Base-by-base conservation (phyloP, 139 green algal genomes). In the Closterium sp. region DNA sequence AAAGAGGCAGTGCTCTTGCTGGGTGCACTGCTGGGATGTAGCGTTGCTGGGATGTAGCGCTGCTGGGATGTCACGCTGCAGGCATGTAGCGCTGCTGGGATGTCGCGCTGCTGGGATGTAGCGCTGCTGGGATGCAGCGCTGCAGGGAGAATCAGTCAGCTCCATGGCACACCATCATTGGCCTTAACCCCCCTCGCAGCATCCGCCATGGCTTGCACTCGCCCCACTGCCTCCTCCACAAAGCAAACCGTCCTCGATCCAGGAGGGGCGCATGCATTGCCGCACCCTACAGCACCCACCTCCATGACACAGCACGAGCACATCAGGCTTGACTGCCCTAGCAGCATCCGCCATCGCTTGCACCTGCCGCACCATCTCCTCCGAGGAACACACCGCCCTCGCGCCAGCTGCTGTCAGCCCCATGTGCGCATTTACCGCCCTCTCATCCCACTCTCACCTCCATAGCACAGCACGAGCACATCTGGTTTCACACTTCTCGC, bases 361-460 rank as follows among this genome's bases (percentile, higher is more conserved):
- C 33, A 88, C 33, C 16, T 30, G 85, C 33, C 25, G 16, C 33
- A 88, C 85, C 23, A 10, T 36, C 85, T 88, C 30, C 85, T 88
- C 33, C 0, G 55, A 3, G 25, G 85, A 38, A 16, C 31, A n/a
- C 33, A 33, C 85, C 33, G 85, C 55, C 30, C 33, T 88, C 33
- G 85, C 85, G 28, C 85, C 85, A 43, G 85, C 85, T n/a, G 85
- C 33, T 7, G 85, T 88, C 5, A 88, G 19, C 85, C 85, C 85
- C 85, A 88, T 88, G 8, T 88, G 85, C 33, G 85, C 85, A n/a
- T n/a, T n/a, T n/a, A n/a, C n/a, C n/a, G n/a, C n/a, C n/a, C n/a
- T n/a, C n/a, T n/a, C n/a, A n/a, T n/a, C n/a, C n/a, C n/a, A n/a
- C n/a, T n/a, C 85, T 88, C 33, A 88, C 85, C 85, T 9, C 85